These are phyloP conservation scores for Monosporozyma siamensis DNA, from an alignment of 805 yeast species.

Conservation along the genomic window DNA sequence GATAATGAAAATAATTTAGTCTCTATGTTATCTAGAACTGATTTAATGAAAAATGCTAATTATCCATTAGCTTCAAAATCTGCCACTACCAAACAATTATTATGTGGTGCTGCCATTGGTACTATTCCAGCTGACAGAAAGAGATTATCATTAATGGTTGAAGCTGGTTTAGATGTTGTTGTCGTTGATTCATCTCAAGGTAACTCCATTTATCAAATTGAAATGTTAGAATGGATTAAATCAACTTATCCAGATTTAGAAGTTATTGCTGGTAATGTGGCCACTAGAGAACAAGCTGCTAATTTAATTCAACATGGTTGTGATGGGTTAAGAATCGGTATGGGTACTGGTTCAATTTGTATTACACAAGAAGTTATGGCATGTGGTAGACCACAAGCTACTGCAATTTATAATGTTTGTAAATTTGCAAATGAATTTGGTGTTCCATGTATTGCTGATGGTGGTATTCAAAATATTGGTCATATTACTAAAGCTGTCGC, in stretches of 20 bases:
- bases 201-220: conserved; percentile 87
- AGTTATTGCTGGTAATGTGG: conserved; percentile 97
- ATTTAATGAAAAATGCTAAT: conserved; percentile 88
- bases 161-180: conserved; percentile 95
- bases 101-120: conserved; percentile 98
- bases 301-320: conserved; percentile 90
- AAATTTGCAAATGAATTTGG: conserved; percentile 93
- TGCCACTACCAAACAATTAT: conserved; percentile 82
- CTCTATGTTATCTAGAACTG: conserved; percentile 88
- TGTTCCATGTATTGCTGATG: conserved; percentile 98
- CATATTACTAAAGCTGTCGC: conserved; percentile 96
- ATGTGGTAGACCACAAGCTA: conserved; percentile 99
- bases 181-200: conserved; percentile 96
- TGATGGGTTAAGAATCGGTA: conserved; percentile 96
- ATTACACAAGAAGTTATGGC: conserved; percentile 99
- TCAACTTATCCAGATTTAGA: conserved; percentile 65
- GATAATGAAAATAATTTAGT: conserved; percentile 69
- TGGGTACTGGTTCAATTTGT: conserved; percentile 99
- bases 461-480: conserved; percentile 98
- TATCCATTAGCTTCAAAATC: conserved; percentile 95
- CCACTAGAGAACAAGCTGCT: conserved; percentile 98
- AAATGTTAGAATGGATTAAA: conserved; percentile 91
- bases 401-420: conserved; percentile 91
- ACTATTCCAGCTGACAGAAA: conserved; percentile 81
- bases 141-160: conserved; percentile 76